These are phyloP conservation scores for Lichtheimia ramosa DNA, from an alignment of 371 early-diverging fungal species.

Conservation along the genomic window DNA sequence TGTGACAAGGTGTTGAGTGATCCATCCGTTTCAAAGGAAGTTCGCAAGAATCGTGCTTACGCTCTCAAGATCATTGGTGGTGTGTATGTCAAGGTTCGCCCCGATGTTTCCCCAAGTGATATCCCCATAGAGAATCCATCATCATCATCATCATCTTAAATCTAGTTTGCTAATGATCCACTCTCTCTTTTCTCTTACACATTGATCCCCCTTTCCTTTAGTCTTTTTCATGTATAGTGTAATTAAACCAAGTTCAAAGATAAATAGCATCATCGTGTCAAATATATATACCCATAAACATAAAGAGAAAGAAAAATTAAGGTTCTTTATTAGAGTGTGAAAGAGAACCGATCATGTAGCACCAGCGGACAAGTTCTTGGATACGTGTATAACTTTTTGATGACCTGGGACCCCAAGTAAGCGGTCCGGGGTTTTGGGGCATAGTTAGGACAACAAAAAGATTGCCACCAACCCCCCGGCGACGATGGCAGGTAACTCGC, in stretches of 20 bases:
- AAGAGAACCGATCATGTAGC: not conserved
- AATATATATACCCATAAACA: too few relatives aligned
- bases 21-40: conserved; percentile 48
- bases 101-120: conserved; percentile 46
- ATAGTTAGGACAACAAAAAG: too few relatives aligned
- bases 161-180: not conserved
- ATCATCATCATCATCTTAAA: not conserved
- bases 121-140: conserved; percentile 33
- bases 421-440: too few relatives aligned
- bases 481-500: conserved; percentile 37
- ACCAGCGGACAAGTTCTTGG: not conserved
- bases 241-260: too few relatives aligned
- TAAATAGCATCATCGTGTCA: too few relatives aligned
- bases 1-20: conserved; percentile 86
- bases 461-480: not conserved
- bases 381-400: too few relatives aligned
- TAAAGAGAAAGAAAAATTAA: too few relatives aligned
- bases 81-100: conserved; percentile 60
- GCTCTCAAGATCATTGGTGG: conserved; percentile 76
- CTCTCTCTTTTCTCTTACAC: not conserved
- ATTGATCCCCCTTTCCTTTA: not conserved
- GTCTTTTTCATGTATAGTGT: too few relatives aligned
- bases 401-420: too few relatives aligned
- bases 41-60: conserved; percentile 59
- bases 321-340: not conserved